Conservation (phyloP, 1,139 yeast species). For the Blastobotrys elegans region DNA sequence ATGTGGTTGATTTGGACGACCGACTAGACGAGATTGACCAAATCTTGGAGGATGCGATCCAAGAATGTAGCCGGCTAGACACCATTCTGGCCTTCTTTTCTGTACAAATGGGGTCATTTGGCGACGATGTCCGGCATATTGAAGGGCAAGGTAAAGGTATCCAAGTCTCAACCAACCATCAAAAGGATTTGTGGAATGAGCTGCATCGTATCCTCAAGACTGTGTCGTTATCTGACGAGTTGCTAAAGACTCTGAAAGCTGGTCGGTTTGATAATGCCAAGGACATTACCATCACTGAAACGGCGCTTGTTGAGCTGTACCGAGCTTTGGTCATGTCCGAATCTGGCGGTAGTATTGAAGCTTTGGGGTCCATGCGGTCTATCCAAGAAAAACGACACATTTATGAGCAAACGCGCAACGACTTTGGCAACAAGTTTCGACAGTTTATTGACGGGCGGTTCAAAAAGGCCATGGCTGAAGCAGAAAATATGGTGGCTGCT, state of each 20-base stretch:
- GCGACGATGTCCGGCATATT: constrained; percentile 63
- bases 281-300: constrained; percentile 50
- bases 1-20: constrained; percentile 44
- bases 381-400: constrained; percentile 59
- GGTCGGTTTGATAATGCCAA: constrained; percentile 48
- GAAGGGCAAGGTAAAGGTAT: constrained; percentile 77
- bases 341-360: constrained; percentile 36
- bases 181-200: constrained; percentile 65
- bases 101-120: constrained; percentile 55
- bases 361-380: constrained; percentile 67
- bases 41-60: constrained; percentile 44
- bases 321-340: constrained; percentile 42
- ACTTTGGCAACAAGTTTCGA: constrained; percentile 49
- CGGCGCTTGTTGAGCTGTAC: constrained; percentile 53
- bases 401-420: constrained; percentile 53
- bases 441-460: constrained; percentile 45
- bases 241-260: constrained; percentile 45
- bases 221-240: constrained; percentile 57
- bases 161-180: constrained; percentile 79
- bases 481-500: constrained; percentile 14
- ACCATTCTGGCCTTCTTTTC: constrained; percentile 51
- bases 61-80: constrained; percentile 62
- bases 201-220: constrained; percentile 63
- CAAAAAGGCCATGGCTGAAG: constrained; percentile 26
- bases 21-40: constrained; percentile 42